Evolutionary conservation across 768 basidiomycete genomes (phyloP).

Genomic region (Austroboletus eburneus): DNA sequence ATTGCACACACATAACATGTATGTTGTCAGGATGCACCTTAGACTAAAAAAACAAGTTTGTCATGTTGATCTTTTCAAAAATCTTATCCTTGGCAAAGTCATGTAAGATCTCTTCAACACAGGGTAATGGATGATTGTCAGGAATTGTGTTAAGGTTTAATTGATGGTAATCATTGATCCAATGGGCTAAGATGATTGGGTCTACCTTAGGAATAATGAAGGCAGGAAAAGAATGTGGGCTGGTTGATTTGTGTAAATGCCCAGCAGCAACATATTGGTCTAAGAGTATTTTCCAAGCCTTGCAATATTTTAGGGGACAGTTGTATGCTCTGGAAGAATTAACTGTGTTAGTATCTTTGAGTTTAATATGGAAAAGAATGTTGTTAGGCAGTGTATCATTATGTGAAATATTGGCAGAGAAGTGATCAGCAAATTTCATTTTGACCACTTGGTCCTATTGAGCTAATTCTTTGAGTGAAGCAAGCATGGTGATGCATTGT

Average conservation of each 20-base stretch:
- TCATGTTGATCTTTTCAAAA: too few species aligned
- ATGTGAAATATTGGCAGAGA: too few species aligned
- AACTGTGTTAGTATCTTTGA: too few species aligned
- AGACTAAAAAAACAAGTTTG: conserved; percentile 39
- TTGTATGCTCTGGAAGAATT: too few species aligned
- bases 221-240: conserved; percentile 30
- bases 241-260: conserved; percentile 24
- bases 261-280: conserved; percentile 33
- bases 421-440: too few species aligned
- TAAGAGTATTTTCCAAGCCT: conserved; percentile 31
- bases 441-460: too few species aligned
- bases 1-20: conserved; percentile 36
- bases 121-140: conserved; percentile 16
- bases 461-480: too few species aligned
- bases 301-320: conserved; percentile 34
- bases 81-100: conserved; percentile 32
- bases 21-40: conserved; percentile 28
- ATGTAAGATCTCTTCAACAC: conserved; percentile 13
- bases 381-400: too few species aligned
- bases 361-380: too few species aligned
- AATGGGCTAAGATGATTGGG: conserved; percentile 10
- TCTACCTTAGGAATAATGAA: conserved; percentile 38
- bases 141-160: conserved; percentile 23
- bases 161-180: conserved; percentile 29
- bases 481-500: conserved; percentile 4